Percentiles rank a stretch among this genome's conserved stretches.
Evolutionary conservation across 2,329 filamentous ascomycete genomes (phyloP).

Genomic region (Botrytis sinoallii): DNA sequence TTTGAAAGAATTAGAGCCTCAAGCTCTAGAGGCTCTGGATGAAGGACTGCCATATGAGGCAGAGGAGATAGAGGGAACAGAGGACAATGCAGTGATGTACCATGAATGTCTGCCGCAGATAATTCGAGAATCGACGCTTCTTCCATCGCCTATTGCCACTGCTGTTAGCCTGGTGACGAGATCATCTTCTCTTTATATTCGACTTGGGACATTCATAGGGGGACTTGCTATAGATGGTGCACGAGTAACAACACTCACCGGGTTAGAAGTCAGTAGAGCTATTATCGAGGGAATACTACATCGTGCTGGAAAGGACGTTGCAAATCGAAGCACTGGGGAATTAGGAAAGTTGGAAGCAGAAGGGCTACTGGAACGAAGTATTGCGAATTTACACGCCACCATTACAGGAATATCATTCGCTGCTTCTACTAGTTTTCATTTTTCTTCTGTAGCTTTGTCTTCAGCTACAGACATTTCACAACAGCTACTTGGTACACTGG

Average conservation of each 20-base stretch:
- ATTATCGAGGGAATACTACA: conserved; percentile 40
- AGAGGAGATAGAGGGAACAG: not conserved
- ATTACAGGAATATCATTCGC: conserved; percentile 59
- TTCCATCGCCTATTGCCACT: conserved; percentile 56
- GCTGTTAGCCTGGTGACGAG: conserved; percentile 59
- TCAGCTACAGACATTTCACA: conserved; percentile 56
- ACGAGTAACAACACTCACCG: conserved; percentile 40
- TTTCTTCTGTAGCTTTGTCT: conserved; percentile 54
- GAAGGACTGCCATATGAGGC: not conserved
- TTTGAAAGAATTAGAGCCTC: not conserved
- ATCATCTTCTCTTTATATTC: conserved; percentile 52
- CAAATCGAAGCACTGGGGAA: conserved; percentile 38
- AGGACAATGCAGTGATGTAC: not conserved
- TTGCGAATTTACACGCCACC: conserved; percentile 55
- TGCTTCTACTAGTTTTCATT: conserved; percentile 57
- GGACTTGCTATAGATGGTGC: conserved; percentile 40
- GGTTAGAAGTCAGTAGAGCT: conserved; percentile 40
- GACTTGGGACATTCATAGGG: conserved; percentile 40
- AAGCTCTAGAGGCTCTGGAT: not conserved
- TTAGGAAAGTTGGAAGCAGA: conserved; percentile 53
- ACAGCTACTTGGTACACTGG: conserved; percentile 55
- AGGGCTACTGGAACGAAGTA: conserved; percentile 53
- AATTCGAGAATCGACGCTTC: conserved; percentile 45
- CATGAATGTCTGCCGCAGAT: not conserved
- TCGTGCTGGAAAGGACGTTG: conserved; percentile 40